Conservation (phyloP, 148 eudicot species). For the Vaccinium corymbosum region DNA sequence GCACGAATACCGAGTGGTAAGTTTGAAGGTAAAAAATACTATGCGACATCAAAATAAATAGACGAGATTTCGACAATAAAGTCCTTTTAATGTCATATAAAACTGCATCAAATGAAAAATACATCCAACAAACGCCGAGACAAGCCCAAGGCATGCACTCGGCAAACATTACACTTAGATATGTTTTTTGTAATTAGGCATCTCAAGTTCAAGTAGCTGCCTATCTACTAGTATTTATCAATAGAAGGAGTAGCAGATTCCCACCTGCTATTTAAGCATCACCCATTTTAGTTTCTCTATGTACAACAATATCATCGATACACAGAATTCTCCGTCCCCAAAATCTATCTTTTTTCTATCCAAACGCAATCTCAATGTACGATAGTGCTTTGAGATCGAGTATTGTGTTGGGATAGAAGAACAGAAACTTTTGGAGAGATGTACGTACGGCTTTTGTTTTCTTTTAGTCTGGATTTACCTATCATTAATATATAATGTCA, state of each 20-base stretch:
- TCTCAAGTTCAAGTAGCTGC: slow-evolving; percentile 17
- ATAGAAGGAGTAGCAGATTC: slow-evolving; percentile 3
- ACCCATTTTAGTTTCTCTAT: slow-evolving; percentile 31
- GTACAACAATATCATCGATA: slow-evolving; percentile 39
- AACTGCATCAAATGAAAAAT: slow-evolving; percentile 20
- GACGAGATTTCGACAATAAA: slow-evolving; percentile 12
- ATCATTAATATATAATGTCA: slow-evolving; percentile 7
- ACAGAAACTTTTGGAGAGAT: not conserved
- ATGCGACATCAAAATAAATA: not conserved
- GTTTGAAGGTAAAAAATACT: not conserved
- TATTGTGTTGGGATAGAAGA: not conserved
- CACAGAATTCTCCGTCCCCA: not conserved
- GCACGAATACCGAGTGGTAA: no score
- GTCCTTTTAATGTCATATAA: slow-evolving; percentile 21
- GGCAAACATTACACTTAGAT: slow-evolving; percentile 2
- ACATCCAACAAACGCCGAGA: slow-evolving; percentile 23
- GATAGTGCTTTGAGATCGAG: not conserved
- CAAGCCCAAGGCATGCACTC: slow-evolving; percentile 23
- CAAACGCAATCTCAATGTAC: not conserved
- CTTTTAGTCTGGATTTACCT: not conserved
- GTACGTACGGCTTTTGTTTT: not conserved
- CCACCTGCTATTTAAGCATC: slow-evolving; percentile 13
- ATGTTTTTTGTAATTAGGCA: slow-evolving; percentile 5
- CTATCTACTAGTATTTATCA: not conserved
- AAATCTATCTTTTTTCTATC: not conserved